These are phyloP conservation scores for Acanthamoeba royreba DNA, from an alignment of 208 protist genomes.

Conservation along the genomic window DNA sequence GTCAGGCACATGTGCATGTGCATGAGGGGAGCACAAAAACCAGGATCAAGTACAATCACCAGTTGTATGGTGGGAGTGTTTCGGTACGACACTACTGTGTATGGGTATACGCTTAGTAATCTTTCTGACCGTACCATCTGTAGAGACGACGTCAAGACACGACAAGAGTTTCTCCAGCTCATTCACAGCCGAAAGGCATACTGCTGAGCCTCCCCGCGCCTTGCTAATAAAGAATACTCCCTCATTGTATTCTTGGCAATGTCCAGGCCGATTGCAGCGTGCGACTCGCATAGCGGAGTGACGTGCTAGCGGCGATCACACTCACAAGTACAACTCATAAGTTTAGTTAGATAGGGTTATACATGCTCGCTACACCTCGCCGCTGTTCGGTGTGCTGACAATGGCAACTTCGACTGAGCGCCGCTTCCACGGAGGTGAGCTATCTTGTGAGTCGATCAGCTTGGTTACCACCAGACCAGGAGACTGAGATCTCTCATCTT, in stretches of 20 bases:
- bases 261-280: too few relatives aligned
- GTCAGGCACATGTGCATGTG: slow-evolving; percentile 87
- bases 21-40: slow-evolving; percentile 85
- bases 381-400: too few relatives aligned
- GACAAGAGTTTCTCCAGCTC: slow-evolving; percentile 50
- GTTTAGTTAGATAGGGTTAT: too few relatives aligned
- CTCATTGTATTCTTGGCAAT: background rate
- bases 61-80: slow-evolving; percentile 69
- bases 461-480: too few relatives aligned
- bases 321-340: too few relatives aligned
- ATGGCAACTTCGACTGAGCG: too few relatives aligned
- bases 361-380: too few relatives aligned
- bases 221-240: background rate
- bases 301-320: too few relatives aligned
- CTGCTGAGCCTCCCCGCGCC: background rate
- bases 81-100: background rate
- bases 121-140: background rate
- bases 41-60: slow-evolving; percentile 63
- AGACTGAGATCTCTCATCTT: too few relatives aligned
- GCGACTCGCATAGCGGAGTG: too few relatives aligned
- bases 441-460: too few relatives aligned
- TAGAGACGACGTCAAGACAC: slow-evolving; percentile 41
- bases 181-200: background rate
- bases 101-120: background rate
- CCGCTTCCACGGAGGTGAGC: too few relatives aligned